These are phyloP conservation scores for Trifolium dubium DNA, from an alignment of 306 rosid species.

Conservation along the genomic window DNA sequence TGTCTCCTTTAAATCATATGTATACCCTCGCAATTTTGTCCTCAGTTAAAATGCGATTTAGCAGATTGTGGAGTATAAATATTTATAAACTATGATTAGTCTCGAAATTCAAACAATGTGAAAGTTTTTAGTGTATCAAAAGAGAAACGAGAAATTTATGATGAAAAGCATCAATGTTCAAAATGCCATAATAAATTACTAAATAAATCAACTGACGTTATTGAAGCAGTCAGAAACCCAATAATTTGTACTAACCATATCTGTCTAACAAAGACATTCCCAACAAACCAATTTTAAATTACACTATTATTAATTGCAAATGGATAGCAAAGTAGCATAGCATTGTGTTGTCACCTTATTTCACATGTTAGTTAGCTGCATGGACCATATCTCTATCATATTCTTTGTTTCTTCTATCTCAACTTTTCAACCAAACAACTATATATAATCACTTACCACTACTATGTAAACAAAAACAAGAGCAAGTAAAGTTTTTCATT, in stretches of 20 bases:
- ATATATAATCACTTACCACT: constrained; percentile 45
- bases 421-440: constrained; percentile 22
- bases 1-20: neutral
- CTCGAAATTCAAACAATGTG: neutral
- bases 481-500: constrained; percentile 27
- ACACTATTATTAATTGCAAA: constrained; percentile 16
- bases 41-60: neutral
- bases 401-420: constrained; percentile 17
- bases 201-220: neutral
- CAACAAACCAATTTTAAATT: constrained; percentile 46
- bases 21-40: neutral
- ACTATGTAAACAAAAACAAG: constrained; percentile 21
- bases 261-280: constrained; percentile 31
- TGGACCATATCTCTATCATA: constrained; percentile 46
- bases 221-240: constrained; percentile 6
- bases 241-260: constrained; percentile 9
- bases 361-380: constrained; percentile 53
- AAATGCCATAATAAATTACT: neutral
- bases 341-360: neutral
- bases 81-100: too few relatives aligned
- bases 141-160: neutral
- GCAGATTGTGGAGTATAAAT: neutral
- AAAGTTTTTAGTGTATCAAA: neutral
- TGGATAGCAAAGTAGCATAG: constrained; percentile 22
- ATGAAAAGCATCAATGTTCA: neutral